A percentile compares a stretch with the other conserved stretches of the same genome.
These are phyloP conservation scores for Raffaelea ambrosiae DNA, from an alignment of 2,329 filamentous ascomycete species.

Conservation along the genomic window DNA sequence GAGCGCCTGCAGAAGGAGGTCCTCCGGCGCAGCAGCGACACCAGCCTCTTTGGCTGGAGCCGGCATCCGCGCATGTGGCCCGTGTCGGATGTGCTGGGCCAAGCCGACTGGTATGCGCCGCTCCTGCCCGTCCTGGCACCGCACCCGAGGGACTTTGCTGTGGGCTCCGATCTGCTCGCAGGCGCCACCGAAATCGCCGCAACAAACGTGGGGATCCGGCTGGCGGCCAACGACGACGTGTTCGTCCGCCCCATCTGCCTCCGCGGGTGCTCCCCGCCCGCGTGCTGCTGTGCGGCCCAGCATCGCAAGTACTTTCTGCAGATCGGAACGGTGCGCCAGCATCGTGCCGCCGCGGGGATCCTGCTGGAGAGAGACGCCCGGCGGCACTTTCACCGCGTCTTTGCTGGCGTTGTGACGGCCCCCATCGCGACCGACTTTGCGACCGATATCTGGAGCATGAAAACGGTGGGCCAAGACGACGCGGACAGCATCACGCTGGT, in stretches of 20 bases:
- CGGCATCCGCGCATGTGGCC: too few species aligned
- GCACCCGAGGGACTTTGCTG: background rate
- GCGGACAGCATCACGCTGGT: too few species aligned
- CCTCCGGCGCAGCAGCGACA: background rate
- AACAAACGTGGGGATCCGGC: background rate
- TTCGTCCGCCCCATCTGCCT: background rate
- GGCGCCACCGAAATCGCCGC: background rate
- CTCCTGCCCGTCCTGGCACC: background rate
- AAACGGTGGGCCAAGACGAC: too few species aligned
- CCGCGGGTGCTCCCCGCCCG: background rate
- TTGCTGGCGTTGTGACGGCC: background rate
- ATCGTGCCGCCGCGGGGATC: background rate
- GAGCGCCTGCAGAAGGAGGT: constrained; percentile 3
- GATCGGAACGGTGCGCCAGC: background rate
- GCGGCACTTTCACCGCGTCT: background rate
- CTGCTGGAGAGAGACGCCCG: background rate
- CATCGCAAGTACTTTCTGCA: background rate
- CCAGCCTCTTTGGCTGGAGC: constrained; percentile 2
- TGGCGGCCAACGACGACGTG: background rate
- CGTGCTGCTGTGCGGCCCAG: background rate
- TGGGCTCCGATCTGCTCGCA: background rate
- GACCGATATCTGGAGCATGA: too few species aligned
- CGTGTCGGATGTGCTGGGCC: background rate
- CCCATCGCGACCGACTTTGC: too few species aligned
- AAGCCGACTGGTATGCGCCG: background rate